Conservation (phyloP, 208 protist genomes). For the Wallacemonas sp. region DNA sequence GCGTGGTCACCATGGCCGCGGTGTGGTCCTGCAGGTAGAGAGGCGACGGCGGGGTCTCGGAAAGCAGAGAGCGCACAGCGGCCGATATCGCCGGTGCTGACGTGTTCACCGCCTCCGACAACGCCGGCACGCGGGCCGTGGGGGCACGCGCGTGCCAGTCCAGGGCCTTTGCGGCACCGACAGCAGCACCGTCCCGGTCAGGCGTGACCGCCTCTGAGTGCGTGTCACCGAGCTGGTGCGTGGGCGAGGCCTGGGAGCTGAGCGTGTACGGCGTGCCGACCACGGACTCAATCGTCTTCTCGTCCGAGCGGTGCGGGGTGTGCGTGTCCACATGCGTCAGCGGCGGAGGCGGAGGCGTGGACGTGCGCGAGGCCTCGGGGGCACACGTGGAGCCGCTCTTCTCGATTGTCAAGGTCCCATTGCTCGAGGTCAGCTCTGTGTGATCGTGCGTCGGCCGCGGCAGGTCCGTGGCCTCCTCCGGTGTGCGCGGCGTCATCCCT, state of each 20-base stretch:
- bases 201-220: background rate
- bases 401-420: background rate
- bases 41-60: conserved; percentile 8
- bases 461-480: too few species aligned
- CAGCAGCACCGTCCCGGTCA: background rate
- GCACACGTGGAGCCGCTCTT: background rate
- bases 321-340: background rate
- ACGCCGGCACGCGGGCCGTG: background rate
- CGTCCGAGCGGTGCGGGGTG: conserved; percentile 2
- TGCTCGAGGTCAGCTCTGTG: too few species aligned
- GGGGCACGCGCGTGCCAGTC: background rate
- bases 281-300: conserved; percentile 12
- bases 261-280: conserved; percentile 14
- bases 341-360: background rate
- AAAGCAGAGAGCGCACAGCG: background rate
- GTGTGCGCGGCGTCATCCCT: too few species aligned
- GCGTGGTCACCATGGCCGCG: conserved; percentile 1
- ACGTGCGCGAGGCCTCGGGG: background rate
- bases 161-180: background rate
- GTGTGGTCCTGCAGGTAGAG: conserved; percentile 6
- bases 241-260: conserved; percentile 10
- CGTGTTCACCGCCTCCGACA: background rate
- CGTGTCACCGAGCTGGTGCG: background rate
- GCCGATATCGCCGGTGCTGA: background rate
- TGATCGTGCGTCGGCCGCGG: too few species aligned